Conservation (phyloP, 768 basidiomycete species). For the Suillus subaureus region DNA sequence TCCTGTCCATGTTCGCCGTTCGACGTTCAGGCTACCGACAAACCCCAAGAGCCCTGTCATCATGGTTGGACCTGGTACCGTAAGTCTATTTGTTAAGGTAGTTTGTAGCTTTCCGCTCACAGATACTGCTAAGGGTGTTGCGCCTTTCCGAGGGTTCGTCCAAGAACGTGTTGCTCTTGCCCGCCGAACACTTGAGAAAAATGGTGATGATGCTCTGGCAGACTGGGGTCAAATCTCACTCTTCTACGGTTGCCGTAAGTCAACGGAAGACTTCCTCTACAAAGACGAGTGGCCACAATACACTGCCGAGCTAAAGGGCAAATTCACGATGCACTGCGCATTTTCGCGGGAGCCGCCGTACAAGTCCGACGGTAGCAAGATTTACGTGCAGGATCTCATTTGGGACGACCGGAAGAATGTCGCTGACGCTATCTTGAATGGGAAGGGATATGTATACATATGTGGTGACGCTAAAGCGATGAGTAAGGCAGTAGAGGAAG, state of each 20-base stretch:
- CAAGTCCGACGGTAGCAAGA: conserved; percentile 90
- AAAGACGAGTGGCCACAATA: conserved; percentile 95
- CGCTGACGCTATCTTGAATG: conserved; percentile 86
- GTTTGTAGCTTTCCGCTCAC: conserved; percentile 7
- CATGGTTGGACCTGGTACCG: conserved; percentile 99
- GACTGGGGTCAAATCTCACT: conserved; percentile 96
- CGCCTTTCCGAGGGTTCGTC: conserved; percentile 98
- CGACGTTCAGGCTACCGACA: conserved; percentile 96
- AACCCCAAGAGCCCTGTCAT: conserved; percentile 98
- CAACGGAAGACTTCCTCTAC: conserved; percentile 91
- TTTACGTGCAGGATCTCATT: conserved; percentile 98
- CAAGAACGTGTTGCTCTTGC: conserved; percentile 98
- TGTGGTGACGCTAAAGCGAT: conserved; percentile 97
- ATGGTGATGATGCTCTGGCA: conserved; percentile 86
- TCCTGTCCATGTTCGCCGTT: conserved; percentile 93
- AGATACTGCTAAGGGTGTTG: conserved; percentile 74
- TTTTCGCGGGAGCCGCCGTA: conserved; percentile 89
- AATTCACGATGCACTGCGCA: conserved; percentile 86
- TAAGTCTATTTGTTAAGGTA: conserved; percentile 43
- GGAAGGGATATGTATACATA: conserved; percentile 97
- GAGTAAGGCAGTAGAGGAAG: conserved; percentile 94
- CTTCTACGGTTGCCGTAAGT: conserved; percentile 95
- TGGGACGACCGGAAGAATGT: conserved; percentile 86
- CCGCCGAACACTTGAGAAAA: conserved; percentile 92
- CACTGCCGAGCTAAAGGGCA: conserved; percentile 82